Evolutionary conservation across 352 stramenopile genomes (phyloP), one percentile per base, ranked within the genome.

Genomic region (Pythium apleroticum): DNA sequence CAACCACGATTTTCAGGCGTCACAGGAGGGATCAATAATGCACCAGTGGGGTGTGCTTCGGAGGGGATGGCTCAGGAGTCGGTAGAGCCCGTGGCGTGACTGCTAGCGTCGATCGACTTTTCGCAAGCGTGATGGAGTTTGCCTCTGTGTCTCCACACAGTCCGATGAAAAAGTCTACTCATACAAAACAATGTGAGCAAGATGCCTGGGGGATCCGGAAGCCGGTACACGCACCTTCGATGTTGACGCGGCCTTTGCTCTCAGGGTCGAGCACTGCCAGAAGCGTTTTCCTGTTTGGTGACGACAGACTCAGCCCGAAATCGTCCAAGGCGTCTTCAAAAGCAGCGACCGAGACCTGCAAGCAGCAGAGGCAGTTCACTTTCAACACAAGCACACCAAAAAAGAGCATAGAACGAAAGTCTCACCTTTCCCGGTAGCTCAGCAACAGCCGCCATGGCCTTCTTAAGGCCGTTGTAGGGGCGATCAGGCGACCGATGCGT

Each of bases 391-490:
- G 3, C 28, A 30, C 20, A 35, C 3, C 48, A 19, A 61, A 52
- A 19, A 17, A 5, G 33, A 2, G 49, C n/a, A 22, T 33, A 56
- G n/a, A 27, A 35, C n/a, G 6, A n/a, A 1, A 7, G 10, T 45
- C 39, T 0, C 65, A 93, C 83, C 74, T 91, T 94, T 8, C 83
- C 85, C 2, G 85, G 83, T 4, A 81, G 63, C 52, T 94, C 85
- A 10, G 83, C 78, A 2, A 92, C 77, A 8, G 76, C 71, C 35
- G 80, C 83, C 28, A 94, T 65, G 19, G 85, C 81, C 60, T 94
- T 94, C 60, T 92, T 94, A 39, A 94, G 75, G 0, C 85, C 83
- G 39, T 91, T 90, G 57, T 91, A 94, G 4, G 85, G 85, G 28
- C 81, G 60, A 25, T 87, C 74, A 17, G 81, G 69, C 27, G 78